A percentile compares a stretch with the other conserved stretches of the same genome.
Conservation (phyloP, 176 grass and related monocot species). For the Hsuehochloa calcarea region DNA sequence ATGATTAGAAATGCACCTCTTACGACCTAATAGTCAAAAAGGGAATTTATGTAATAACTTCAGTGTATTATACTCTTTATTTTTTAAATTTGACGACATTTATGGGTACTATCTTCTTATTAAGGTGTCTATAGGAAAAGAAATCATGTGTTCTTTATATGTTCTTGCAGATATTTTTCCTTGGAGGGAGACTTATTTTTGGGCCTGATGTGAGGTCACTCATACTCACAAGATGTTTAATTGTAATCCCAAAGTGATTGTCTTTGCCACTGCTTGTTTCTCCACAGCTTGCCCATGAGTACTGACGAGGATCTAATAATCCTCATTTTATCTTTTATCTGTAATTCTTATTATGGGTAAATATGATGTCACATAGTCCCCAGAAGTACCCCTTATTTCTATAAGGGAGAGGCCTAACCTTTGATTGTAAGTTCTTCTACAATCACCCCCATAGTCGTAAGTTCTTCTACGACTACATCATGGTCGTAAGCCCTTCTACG, state of each 20-base stretch:
- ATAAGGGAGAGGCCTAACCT: too few species aligned
- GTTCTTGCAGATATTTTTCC: slow-evolving; percentile 61
- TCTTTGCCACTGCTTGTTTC: slow-evolving; percentile 60
- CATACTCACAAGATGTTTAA: slow-evolving; percentile 58
- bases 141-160: neutral
- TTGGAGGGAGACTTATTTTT: slow-evolving; percentile 76
- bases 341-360: too few species aligned
- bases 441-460: too few species aligned
- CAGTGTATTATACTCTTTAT: neutral
- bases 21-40: neutral
- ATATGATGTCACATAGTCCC: too few species aligned
- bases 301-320: too few species aligned
- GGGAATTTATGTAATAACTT: neutral
- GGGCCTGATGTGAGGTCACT: slow-evolving; percentile 77
- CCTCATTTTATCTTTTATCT: too few species aligned
- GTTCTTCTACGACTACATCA: too few species aligned
- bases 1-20: slow-evolving; percentile 1
- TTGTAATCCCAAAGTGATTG: slow-evolving; percentile 56
- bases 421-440: too few species aligned
- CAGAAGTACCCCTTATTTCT: too few species aligned
- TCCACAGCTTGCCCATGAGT: slow-evolving; percentile 40
- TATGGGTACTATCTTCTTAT: neutral
- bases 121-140: neutral
- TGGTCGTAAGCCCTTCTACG: too few species aligned
- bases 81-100: neutral